Percentiles rank a stretch among this genome's conserved stretches.
phyloP scores from a whole-genome alignment of 257 asterid species.

The Solanum tacnaense region DNA sequence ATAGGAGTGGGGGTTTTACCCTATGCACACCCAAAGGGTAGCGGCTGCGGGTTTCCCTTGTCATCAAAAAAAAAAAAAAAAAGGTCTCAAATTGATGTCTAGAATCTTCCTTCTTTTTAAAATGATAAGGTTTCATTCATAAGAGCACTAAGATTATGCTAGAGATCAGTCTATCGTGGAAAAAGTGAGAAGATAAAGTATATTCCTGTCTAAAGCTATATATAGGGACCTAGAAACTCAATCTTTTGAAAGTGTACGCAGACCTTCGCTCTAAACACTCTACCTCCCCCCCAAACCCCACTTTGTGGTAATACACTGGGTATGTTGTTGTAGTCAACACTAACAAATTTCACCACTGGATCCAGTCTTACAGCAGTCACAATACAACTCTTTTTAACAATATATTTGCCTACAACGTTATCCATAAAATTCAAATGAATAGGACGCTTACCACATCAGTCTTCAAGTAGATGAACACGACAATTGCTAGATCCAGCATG shows the following conservation, averaged over 20 bases:
- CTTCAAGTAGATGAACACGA: conserved; percentile 69
- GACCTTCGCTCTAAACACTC: background rate
- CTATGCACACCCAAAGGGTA: too few relatives aligned
- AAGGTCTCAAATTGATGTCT: background rate
- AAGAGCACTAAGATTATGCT: background rate
- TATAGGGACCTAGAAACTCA: background rate
- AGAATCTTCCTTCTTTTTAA: background rate
- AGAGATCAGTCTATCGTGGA: background rate
- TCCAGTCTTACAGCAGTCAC: background rate
- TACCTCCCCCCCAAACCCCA: background rate
- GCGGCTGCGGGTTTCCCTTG: too few relatives aligned
- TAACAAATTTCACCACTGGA: background rate
- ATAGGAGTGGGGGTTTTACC: too few relatives aligned
- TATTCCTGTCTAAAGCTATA: background rate
- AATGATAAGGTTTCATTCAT: background rate
- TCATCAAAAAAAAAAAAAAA: too few relatives aligned
- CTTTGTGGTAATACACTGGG: background rate
- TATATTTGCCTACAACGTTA: background rate
- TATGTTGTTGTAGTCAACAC: background rate
- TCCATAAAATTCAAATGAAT: background rate
- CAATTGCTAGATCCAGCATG: conserved; percentile 67
- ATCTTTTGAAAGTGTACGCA: background rate
- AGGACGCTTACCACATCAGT: conserved; percentile 55
- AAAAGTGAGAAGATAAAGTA: background rate
- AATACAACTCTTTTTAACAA: background rate